Base-by-base conservation (phyloP, 1,284 basidiomycete species). In the Wallemia mellicola region DNA sequence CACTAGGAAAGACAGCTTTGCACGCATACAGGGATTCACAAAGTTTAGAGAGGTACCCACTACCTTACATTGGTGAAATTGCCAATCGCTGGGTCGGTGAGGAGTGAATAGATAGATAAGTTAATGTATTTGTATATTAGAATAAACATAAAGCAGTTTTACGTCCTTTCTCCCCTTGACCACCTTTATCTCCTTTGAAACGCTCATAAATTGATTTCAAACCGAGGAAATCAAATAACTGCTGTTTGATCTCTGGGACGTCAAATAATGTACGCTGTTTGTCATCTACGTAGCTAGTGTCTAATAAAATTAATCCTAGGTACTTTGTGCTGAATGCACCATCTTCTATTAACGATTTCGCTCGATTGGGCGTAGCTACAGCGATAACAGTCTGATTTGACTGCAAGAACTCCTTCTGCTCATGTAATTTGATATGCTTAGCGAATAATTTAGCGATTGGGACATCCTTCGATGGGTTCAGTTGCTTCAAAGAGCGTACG, bases 51-150 rank as follows among this genome's bases (percentile, higher is more conserved):
- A 74, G 77, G 62, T 83, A 75, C 66, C 77, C 77, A 64, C 65
- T 84, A 59, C 84, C 83, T 19, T 72, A 74, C 60, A 75, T 85
- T 54, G 84, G 83, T 5, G 72, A 74, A 59, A 67, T 81, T 24
- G 83, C 82, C n/a, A 80, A 82, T 64, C 71, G 73, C 61, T 84
- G 82, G 81, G 74, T 84, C 7, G 71, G 73, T 19, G 82, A 82
- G 63, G 81, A 84, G 66, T 82, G 72, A 69, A n/a, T n/a, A 63
- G 28, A 57, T 54, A 33, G 27, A 26, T 24, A 59, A 19, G n/a
- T 25, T 58, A 27, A 27, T 28, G 55, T 58, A n/a, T 57, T 27
- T 9, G 24, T 54, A 48, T 48, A 48, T 48, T 48, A 48, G 22
- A 48, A 48, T 22, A 48, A 48, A 22, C 38, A 48, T n/a, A 48